These are phyloP conservation scores for Groenewaldozyma auringiensis DNA, from an alignment of 1,139 yeast species.

Conservation along the genomic window DNA sequence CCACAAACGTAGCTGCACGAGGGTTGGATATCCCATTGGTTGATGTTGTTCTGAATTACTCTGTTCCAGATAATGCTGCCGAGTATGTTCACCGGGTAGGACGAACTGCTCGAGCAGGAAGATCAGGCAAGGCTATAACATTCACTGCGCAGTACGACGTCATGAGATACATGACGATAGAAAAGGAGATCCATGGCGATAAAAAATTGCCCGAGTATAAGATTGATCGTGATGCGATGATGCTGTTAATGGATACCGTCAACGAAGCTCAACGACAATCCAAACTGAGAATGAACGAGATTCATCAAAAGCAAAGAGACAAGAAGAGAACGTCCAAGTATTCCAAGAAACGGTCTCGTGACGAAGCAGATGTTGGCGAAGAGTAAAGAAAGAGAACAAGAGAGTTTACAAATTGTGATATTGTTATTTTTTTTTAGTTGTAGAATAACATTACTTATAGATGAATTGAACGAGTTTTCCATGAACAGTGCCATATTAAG, in stretches of 20 bases:
- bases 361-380: constrained; percentile 26
- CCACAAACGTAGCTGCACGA: constrained; percentile 97
- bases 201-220: constrained; percentile 77
- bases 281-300: constrained; percentile 34
- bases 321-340: constrained; percentile 11
- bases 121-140: constrained; percentile 87
- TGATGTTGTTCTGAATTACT: constrained; percentile 86
- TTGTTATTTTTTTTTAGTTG: background rate
- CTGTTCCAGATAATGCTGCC: constrained; percentile 96
- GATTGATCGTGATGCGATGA: constrained; percentile 69
- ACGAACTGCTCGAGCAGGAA: constrained; percentile 97
- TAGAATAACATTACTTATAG: too few species aligned
- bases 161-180: constrained; percentile 80
- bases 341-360: constrained; percentile 22
- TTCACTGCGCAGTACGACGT: constrained; percentile 92
- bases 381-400: constrained; percentile 20
- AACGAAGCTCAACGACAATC: constrained; percentile 92
- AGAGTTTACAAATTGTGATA: background rate
- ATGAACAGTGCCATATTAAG: constrained; percentile 17
- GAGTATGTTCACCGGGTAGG: constrained; percentile 97
- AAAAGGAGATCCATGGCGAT: constrained; percentile 50
- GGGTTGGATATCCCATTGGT: constrained; percentile 96
- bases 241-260: constrained; percentile 76
- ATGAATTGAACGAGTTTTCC: constrained; percentile 14
- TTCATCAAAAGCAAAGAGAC: constrained; percentile 32